Conservation (phyloP, 2,329 filamentous ascomycete genomes). For the Xylariomycetidae sp. region DNA sequence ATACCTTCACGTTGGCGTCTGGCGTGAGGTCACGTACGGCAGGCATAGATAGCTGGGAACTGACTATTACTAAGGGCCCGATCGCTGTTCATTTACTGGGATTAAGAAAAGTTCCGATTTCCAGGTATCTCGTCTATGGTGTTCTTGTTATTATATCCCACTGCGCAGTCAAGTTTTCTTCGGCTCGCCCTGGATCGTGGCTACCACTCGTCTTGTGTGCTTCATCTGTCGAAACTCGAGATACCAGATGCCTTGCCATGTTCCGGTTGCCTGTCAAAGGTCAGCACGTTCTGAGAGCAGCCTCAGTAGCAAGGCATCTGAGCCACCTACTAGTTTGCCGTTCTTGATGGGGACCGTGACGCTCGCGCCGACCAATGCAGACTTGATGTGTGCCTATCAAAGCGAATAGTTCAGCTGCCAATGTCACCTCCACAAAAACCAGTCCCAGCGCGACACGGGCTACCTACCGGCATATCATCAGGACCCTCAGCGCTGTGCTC, state of each 20-base stretch:
- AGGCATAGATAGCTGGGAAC: no score
- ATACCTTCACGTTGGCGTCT: conserved; percentile 10
- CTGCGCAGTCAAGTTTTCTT: no score
- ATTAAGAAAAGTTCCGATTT: conserved; percentile 2
- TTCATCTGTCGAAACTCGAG: conserved; percentile 76
- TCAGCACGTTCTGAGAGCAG: conserved; percentile 8
- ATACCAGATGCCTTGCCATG: conserved; percentile 91
- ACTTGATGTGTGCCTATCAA: conserved; percentile 80
- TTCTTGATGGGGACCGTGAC: conserved; percentile 87
- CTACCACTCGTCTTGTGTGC: conserved; percentile 77
- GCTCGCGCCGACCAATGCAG: conserved; percentile 78
- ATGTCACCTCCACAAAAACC: conserved; percentile 36
- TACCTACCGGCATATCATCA: conserved; percentile 85
- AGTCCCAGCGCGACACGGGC: no score
- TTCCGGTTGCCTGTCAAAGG: conserved; percentile 47
- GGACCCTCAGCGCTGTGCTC: conserved; percentile 78
- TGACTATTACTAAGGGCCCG: no score
- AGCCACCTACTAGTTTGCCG: conserved; percentile 59
- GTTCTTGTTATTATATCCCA: neutral
- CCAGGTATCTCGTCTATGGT: conserved; percentile 1
- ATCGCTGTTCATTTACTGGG: no score
- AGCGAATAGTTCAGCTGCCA: conserved; percentile 45
- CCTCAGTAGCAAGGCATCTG: no score
- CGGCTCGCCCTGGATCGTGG: conserved; percentile 93
- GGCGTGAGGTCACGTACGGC: conserved; percentile 12